Conservation (phyloP, 176 grass and related monocot genomes). For the Cymbopogon citratus region DNA sequence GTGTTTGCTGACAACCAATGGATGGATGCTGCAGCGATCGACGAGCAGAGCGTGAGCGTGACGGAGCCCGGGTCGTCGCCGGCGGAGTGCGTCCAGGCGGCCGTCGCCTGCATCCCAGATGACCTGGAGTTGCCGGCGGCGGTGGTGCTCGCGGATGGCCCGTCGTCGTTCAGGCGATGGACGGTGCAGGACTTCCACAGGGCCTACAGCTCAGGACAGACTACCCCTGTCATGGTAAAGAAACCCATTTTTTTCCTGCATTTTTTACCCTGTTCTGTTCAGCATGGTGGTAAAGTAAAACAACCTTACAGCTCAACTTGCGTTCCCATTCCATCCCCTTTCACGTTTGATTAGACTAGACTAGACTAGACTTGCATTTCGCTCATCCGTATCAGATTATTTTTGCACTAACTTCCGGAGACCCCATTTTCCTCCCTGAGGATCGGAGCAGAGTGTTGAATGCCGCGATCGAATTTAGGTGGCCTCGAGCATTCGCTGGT, state of each 20-base stretch:
- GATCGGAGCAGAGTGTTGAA: background rate
- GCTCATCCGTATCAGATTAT: too few relatives aligned
- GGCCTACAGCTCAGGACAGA: slow-evolving; percentile 61
- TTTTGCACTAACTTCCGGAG: background rate
- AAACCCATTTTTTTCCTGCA: background rate
- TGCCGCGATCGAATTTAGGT: background rate
- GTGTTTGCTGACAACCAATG: too few relatives aligned
- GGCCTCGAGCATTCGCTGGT: background rate
- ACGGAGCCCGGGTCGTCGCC: slow-evolving; percentile 41
- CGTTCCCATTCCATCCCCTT: too few relatives aligned
- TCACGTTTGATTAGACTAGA: too few relatives aligned
- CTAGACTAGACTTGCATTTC: too few relatives aligned
- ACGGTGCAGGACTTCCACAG: slow-evolving; percentile 56
- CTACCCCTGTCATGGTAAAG: slow-evolving; percentile 51
- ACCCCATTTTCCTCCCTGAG: background rate
- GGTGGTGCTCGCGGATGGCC: background rate
- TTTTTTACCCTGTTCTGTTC: background rate
- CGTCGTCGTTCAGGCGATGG: slow-evolving; percentile 41
- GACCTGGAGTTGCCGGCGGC: slow-evolving; percentile 3
- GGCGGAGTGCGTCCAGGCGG: slow-evolving; percentile 43
- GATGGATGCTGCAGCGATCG: too few relatives aligned
- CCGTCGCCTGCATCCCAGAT: slow-evolving; percentile 47
- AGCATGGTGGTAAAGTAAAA: too few relatives aligned
- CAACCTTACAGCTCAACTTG: too few relatives aligned
- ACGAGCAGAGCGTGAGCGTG: slow-evolving; percentile 50